phyloP scores from a whole-genome alignment of 495 filamentous ascomycete genomes.

The Aspergillus steynii region DNA sequence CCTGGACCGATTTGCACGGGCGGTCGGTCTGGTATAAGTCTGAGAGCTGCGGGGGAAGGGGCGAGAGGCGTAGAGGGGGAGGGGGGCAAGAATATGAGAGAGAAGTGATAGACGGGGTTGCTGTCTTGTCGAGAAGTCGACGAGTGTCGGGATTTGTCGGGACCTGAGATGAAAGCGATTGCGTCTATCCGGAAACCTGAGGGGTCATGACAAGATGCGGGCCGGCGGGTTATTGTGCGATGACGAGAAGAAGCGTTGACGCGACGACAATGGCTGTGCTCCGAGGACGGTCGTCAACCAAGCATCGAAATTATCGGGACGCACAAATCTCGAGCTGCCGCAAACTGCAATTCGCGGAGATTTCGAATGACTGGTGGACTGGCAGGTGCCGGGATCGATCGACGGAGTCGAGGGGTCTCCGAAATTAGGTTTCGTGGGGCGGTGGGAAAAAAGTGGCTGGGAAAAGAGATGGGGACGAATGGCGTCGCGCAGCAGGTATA shows the following conservation, averaged over 20 bases:
- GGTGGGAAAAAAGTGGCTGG: constrained; percentile 23
- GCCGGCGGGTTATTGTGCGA: constrained; percentile 45
- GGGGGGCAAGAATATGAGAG: too few relatives aligned
- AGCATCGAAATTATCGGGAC: constrained; percentile 3
- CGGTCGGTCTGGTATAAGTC: constrained; percentile 11
- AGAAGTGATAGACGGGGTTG: too few relatives aligned
- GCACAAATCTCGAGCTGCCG: neutral
- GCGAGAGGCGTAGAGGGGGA: neutral
- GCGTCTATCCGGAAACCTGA: constrained; percentile 24
- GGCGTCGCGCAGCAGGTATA: neutral
- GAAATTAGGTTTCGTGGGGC: constrained; percentile 36
- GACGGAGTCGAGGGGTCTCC: constrained; percentile 29
- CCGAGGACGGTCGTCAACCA: constrained; percentile 12
- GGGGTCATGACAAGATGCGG: constrained; percentile 40
- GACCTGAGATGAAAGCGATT: constrained; percentile 18
- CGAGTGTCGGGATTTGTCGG: neutral
- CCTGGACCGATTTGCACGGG: constrained; percentile 14
- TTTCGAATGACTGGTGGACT: constrained; percentile 4
- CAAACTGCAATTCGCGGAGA: neutral
- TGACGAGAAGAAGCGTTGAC: constrained; percentile 24
- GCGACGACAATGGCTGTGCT: constrained; percentile 15
- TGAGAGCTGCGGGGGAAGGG: neutral
- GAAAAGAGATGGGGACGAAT: constrained; percentile 3
- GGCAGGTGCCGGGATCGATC: constrained; percentile 25
- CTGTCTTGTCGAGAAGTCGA: too few relatives aligned